Conservation (phyloP, 805 yeast species). For the Metschnikowia drakensbergensis region DNA sequence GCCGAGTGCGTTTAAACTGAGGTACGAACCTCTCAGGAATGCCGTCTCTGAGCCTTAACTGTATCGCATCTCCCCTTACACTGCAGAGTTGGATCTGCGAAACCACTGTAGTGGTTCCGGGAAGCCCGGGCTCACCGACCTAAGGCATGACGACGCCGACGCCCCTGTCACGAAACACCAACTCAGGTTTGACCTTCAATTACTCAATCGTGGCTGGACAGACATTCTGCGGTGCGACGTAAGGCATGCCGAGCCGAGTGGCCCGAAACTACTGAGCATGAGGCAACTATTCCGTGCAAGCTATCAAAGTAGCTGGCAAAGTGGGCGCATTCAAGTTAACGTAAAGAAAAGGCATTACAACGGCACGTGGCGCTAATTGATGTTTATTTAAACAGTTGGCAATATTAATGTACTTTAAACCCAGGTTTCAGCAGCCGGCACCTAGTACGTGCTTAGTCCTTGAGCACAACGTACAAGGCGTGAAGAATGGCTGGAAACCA, state of each 20-base stretch:
- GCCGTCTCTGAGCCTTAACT: no score
- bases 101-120: no score
- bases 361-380: neutral
- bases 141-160: no score
- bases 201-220: neutral
- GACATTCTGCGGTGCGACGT: neutral
- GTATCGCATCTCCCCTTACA: no score
- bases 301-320: neutral
- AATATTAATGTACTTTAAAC: neutral
- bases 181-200: no score
- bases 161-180: no score
- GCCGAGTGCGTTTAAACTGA: no score
- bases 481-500: slow-evolving; percentile 82
- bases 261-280: neutral
- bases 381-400: neutral
- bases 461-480: slow-evolving; percentile 60
- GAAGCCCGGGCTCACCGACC: no score
- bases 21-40: no score
- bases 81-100: no score
- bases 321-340: no score
- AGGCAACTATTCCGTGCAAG: neutral
- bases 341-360: neutral
- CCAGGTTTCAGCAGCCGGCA: neutral
- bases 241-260: neutral
- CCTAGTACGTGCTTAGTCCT: slow-evolving; percentile 9